Conservation (phyloP, 1,284 basidiomycete genomes). For the Rhodotorula sp. region DNA sequence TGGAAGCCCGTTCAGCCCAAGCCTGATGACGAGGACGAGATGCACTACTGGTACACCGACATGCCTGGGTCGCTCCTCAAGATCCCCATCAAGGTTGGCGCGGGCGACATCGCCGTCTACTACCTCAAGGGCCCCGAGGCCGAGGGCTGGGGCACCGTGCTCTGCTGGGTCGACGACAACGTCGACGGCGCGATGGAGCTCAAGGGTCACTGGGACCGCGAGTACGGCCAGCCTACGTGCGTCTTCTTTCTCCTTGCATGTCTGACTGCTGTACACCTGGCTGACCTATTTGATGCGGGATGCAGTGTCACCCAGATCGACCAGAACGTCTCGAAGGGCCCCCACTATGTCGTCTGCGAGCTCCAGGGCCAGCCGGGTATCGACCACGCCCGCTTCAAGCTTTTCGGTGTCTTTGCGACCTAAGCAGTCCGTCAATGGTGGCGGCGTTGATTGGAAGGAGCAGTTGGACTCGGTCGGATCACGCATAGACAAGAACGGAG, state of each 20-base stretch:
- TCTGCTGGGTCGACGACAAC: constrained; percentile 64
- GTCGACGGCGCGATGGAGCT: constrained; percentile 58
- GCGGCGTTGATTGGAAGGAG: neutral
- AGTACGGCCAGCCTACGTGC: constrained; percentile 54
- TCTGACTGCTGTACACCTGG: too few species aligned
- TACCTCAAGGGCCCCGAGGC: constrained; percentile 65
- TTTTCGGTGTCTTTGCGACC: constrained; percentile 37
- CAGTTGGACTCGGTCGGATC: neutral
- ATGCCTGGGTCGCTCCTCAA: constrained; percentile 73
- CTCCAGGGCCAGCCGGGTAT: constrained; percentile 44
- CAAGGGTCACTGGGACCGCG: constrained; percentile 53
- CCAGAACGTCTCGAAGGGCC: constrained; percentile 43
- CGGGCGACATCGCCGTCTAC: constrained; percentile 77
- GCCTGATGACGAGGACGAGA: constrained; percentile 54
- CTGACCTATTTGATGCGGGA: too few species aligned
- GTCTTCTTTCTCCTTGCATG: constrained; percentile 27
- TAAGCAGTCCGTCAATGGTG: neutral
- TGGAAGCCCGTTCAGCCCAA: constrained; percentile 77
- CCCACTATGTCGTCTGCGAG: constrained; percentile 47
- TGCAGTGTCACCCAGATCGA: constrained; percentile 45
- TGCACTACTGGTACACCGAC: constrained; percentile 85
- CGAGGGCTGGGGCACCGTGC: constrained; percentile 62
- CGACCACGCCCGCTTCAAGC: constrained; percentile 35
- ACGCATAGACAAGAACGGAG: too few species aligned
- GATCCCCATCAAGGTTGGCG: constrained; percentile 70